Evolutionary conservation across 345 rosid genomes (phyloP).

Genomic region (Passiflora organensis): DNA sequence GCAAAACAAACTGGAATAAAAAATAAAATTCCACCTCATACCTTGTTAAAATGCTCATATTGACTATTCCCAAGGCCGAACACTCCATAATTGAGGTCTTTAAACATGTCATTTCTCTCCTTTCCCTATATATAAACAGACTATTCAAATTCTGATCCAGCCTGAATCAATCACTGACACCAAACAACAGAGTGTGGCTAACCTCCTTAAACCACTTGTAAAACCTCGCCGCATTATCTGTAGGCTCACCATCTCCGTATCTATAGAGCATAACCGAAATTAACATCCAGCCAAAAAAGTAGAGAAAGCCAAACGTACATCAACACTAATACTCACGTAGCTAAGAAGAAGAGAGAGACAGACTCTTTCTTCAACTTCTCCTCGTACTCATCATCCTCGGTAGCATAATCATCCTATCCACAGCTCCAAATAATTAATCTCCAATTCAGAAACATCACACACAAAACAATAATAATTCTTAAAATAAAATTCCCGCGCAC

Average conservation of each 20-base stretch:
- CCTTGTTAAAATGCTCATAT: constrained; percentile 97
- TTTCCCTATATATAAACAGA: constrained; percentile 44
- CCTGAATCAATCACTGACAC: constrained; percentile 9
- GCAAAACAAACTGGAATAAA: constrained; percentile 1
- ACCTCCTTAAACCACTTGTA: constrained; percentile 98
- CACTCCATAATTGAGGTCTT: constrained; percentile 65
- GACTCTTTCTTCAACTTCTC: constrained; percentile 84
- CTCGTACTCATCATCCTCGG: constrained; percentile 88
- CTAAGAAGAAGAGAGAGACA: constrained; percentile 76
- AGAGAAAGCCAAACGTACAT: constrained; percentile 13
- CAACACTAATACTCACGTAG: constrained; percentile 62
- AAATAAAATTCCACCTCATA: constrained; percentile 7
- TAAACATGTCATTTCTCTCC: constrained; percentile 70
- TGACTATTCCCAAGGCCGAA: constrained; percentile 98
- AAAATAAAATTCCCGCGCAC: constrained; percentile 32
- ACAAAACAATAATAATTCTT: background rate
- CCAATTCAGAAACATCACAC: background rate
- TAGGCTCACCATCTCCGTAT: constrained; percentile 99
- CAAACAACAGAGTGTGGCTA: constrained; percentile 16
- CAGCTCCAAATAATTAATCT: background rate
- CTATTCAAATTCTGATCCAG: constrained; percentile 5
- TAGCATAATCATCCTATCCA: constrained; percentile 85
- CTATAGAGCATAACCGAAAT: constrained; percentile 45
- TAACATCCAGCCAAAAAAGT: no score
- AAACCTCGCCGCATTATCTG: constrained; percentile 98